Percentiles rank a stretch among this genome's conserved stretches.
Conservation (phyloP, 768 basidiomycete species). For the Mycena crocata region DNA sequence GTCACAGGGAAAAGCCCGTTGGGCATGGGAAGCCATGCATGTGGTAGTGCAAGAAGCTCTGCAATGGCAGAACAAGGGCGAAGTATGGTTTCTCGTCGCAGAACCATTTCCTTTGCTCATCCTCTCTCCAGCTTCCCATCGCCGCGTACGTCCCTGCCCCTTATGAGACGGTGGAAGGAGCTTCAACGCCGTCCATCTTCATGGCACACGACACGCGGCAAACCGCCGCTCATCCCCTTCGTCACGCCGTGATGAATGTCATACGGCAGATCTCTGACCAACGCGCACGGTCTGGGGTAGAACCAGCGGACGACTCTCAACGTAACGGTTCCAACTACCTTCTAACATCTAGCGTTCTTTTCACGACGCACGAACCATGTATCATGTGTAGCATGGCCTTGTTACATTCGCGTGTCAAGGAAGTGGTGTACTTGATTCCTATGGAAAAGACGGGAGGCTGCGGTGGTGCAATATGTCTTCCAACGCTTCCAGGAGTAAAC, state of each 20-base stretch:
- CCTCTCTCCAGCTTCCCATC: slow-evolving; percentile 70
- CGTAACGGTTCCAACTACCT: slow-evolving; percentile 87
- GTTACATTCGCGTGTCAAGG: slow-evolving; percentile 92
- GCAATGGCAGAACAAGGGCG: slow-evolving; percentile 59
- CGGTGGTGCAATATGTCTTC: slow-evolving; percentile 80
- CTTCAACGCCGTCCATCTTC: slow-evolving; percentile 48
- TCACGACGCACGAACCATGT: slow-evolving; percentile 96
- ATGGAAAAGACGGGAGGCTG: slow-evolving; percentile 89
- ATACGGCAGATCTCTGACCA: slow-evolving; percentile 75
- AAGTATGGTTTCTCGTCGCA: slow-evolving; percentile 59
- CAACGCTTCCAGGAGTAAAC: slow-evolving; percentile 87
- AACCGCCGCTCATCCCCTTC: slow-evolving; percentile 79
- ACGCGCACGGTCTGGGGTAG: slow-evolving; percentile 44
- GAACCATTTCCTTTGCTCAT: slow-evolving; percentile 18
- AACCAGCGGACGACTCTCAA: slow-evolving; percentile 29
- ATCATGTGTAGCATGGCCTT: slow-evolving; percentile 98
- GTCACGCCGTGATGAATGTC: slow-evolving; percentile 86
- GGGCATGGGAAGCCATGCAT: slow-evolving; percentile 81
- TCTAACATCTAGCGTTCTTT: slow-evolving; percentile 84
- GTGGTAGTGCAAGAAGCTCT: slow-evolving; percentile 62
- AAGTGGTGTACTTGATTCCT: slow-evolving; percentile 79
- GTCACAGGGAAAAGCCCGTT: slow-evolving; percentile 72
- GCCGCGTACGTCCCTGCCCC: slow-evolving; percentile 76
- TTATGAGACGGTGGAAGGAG: slow-evolving; percentile 45
- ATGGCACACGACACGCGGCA: slow-evolving; percentile 77